Evolutionary conservation across 495 filamentous ascomycete species (phyloP), one percentile per base, ranked within the genome.

Genomic region (Trichoderma reesei): DNA sequence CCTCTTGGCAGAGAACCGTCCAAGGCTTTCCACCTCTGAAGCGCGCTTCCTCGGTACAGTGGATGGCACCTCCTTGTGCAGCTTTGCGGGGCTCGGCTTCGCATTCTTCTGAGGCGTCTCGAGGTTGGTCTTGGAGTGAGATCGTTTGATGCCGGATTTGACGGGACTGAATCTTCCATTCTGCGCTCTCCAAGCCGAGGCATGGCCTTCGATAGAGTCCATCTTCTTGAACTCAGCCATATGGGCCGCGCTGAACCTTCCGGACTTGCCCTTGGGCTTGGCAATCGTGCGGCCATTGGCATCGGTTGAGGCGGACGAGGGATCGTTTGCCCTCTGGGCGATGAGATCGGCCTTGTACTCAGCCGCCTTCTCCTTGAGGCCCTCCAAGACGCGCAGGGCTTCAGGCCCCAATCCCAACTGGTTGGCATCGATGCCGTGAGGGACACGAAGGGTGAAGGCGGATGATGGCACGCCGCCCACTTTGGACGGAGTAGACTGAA

Each of bases 161-260:
- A 74, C 63, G 14, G 83, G 82, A 63, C 82, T 80, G 68, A 82
- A 78, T 51, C 85, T 82, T 65, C 76, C 82, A 5, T 81, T 79
- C 34, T 84, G 79, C 18, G 85, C 83, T 41, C 92, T 82, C 79
- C 90, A 91, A 16, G 86, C 80, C 6, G 92, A 94, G 4, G 90
- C 77, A 76, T 97, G 92, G 63, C 85, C 86, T 31, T 83, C 90
- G 73, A 97, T 97, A 11, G 91, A 96, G 68, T 96, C 91, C 92
- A 97, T 96, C 80, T 94, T 97, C 75, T 88, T 90, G 78, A 97
- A 97, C 70, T 92, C 82, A 60, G 85, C 83, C 84, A 89, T 89
- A 71, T 97, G 92, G 60, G 82, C 84, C 64, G 90, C 85, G 69
- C 90, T 95, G 75, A 86, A 97, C 5, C 92, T 82, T 42, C 85